Percentiles rank a stretch among this genome's conserved stretches.
These are phyloP conservation scores for Pleodorina starrii DNA, from an alignment of 139 green algal genomes.

Conservation along the genomic window DNA sequence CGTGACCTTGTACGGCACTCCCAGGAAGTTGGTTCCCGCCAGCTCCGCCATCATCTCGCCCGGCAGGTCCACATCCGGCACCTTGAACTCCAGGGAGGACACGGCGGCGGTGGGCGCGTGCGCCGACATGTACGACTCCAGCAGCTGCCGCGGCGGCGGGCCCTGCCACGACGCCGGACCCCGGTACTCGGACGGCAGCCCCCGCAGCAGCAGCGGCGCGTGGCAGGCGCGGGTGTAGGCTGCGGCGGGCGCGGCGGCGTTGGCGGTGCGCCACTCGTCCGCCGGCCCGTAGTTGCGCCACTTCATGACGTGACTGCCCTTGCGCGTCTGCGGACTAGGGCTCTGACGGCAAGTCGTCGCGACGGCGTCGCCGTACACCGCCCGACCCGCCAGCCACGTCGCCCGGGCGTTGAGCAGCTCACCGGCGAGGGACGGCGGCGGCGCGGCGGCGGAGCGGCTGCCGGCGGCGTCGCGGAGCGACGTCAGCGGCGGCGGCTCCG, in stretches of 20 bases:
- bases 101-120: conserved; percentile 13
- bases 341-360: conserved; percentile 40
- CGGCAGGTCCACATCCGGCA: conserved; percentile 33
- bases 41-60: conserved; percentile 12
- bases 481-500: not conserved
- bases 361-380: conserved; percentile 48
- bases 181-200: conserved; percentile 6
- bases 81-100: not conserved
- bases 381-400: conserved; percentile 40
- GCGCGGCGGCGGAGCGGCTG: not conserved
- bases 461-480: not conserved
- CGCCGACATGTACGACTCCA: conserved; percentile 40
- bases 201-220: conserved; percentile 35
- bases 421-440: not conserved
- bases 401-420: conserved; percentile 38
- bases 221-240: not conserved
- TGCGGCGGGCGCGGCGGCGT: conserved; percentile 1
- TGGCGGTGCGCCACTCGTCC: conserved; percentile 6
- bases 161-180: conserved; percentile 44
- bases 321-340: conserved; percentile 20
- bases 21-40: conserved; percentile 27
- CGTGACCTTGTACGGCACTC: conserved; percentile 6
- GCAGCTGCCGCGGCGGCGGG: conserved; percentile 43
- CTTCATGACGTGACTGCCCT: conserved; percentile 44
- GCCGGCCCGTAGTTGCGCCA: conserved; percentile 15